Evolutionary conservation across 2,329 filamentous ascomycete genomes (phyloP).

Genomic region (Xylaria sp.): DNA sequence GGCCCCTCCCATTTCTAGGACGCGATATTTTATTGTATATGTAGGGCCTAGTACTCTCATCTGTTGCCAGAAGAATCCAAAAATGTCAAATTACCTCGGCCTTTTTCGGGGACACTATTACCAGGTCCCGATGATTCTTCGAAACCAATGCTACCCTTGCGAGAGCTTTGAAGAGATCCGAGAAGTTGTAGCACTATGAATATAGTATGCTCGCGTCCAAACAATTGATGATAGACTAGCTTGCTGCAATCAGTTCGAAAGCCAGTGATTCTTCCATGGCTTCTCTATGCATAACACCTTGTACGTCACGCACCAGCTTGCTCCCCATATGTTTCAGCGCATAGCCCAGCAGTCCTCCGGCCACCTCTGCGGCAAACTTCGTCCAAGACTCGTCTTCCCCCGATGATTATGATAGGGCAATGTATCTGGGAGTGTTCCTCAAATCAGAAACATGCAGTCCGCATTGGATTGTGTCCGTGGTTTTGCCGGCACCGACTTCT

Average conservation of each 20-base stretch:
- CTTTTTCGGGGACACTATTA: no score
- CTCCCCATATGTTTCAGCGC: neutral
- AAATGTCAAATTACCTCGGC: no score
- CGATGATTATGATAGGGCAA: constrained; percentile 31
- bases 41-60: no score
- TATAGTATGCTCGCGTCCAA: no score
- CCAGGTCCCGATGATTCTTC: no score
- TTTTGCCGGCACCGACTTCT: neutral
- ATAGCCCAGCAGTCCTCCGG: neutral
- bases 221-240: neutral
- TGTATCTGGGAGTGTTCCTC: constrained; percentile 15
- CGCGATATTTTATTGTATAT: no score
- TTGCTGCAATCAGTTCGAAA: constrained; percentile 5
- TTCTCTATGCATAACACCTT: constrained; percentile 20
- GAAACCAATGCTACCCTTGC: no score
- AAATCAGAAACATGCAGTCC: constrained; percentile 17
- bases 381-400: constrained; percentile 18
- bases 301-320: constrained; percentile 18
- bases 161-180: no score
- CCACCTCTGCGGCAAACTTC: constrained; percentile 7
- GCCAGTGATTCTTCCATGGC: neutral
- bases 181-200: no score
- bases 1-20: no score
- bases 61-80: no score
- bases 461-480: constrained; percentile 10